phyloP scores from a whole-genome alignment of 2,329 filamentous ascomycete genomes.

The Cordyceps cateniannulata region DNA sequence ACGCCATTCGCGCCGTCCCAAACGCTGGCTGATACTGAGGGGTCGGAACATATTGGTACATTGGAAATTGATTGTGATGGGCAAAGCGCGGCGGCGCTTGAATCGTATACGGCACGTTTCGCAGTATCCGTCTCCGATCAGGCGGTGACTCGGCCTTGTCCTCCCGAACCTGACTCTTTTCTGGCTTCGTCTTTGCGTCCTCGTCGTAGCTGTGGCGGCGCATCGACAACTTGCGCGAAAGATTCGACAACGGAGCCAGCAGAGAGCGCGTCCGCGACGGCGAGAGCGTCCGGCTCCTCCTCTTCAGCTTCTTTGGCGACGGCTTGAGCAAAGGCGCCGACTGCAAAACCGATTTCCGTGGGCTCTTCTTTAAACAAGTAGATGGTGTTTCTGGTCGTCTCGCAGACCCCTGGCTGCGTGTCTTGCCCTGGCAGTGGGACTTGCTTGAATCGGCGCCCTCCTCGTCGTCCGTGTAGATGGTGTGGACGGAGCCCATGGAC shows the following conservation, averaged over 20 bases:
- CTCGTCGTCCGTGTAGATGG: slow-evolving; percentile 11
- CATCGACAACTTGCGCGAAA: not conserved
- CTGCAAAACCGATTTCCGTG: not conserved
- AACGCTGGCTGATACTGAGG: not conserved
- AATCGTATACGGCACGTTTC: not conserved
- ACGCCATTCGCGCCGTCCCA: not conserved
- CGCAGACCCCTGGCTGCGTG: not conserved
- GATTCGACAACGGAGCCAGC: not conserved
- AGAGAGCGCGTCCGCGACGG: not conserved
- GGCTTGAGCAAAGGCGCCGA: not conserved
- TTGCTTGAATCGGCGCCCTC: not conserved
- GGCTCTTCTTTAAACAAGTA: not conserved
- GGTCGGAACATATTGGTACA: not conserved
- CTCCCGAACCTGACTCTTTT: not conserved
- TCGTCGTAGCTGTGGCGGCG: slow-evolving; percentile 3
- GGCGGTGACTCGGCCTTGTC: not conserved
- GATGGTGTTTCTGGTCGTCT: not conserved
- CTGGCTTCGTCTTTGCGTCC: not conserved
- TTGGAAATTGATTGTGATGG: not conserved
- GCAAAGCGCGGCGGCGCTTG: not conserved
- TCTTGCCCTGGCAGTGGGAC: not conserved
- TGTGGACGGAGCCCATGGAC: slow-evolving; percentile 3
- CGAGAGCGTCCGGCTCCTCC: slow-evolving; percentile 5
- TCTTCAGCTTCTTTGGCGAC: not conserved
- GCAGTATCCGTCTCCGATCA: not conserved